Base-by-base conservation (phyloP, 495 filamentous ascomycete genomes). In the Lindgomyces ingoldianus region DNA sequence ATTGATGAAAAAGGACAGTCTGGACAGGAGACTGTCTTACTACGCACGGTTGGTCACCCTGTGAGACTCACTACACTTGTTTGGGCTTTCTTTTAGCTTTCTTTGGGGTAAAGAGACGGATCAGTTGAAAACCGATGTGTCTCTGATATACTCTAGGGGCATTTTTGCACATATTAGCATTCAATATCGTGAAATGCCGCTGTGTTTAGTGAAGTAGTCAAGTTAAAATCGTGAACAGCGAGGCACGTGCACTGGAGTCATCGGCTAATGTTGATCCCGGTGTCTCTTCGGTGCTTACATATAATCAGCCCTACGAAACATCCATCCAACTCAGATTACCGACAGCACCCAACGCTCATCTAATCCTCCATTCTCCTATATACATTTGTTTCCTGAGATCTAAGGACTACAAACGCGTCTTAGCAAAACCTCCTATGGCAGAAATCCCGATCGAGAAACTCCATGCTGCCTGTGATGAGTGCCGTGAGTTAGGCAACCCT, bases 391-490 rank as follows among this genome's bases (percentile, higher is more conserved):
- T 6, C 14, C 33, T 39, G 6, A 14, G 14, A 14, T 14, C 6
- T 39, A 14, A 6, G 33, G 6, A 14, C 6, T 39, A 39, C 6
- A 39, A 39, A 6, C 6, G 33, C 33, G 14, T 39, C 33, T 39
- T 39, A 14, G 33, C 33, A 39, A 39, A 14, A 4, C 25, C 48
- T 18, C 14, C 24, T 16, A 68, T 63, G 53, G 59, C 30, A n/a
- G 50, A 63, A 29, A 41, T n/a, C 19, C 33, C 21, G 19, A 57
- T 11, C 41, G 65, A 72, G 58, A 67, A 67, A 58, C 49, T 65
- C 8, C 73, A 72, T 52, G 52, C 71, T 12, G 70, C 74, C 3
- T 75, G 74, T 49, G 74, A 75, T 45, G 72, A 73, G 36, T 75
- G 74, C 55, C 60, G 73, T 75, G 64, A 64, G 72, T 71, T 24